Evolutionary conservation across 1,139 yeast species (phyloP), one percentile per base, ranked within the genome.

Genomic region (Yamadazyma diddensiae): DNA sequence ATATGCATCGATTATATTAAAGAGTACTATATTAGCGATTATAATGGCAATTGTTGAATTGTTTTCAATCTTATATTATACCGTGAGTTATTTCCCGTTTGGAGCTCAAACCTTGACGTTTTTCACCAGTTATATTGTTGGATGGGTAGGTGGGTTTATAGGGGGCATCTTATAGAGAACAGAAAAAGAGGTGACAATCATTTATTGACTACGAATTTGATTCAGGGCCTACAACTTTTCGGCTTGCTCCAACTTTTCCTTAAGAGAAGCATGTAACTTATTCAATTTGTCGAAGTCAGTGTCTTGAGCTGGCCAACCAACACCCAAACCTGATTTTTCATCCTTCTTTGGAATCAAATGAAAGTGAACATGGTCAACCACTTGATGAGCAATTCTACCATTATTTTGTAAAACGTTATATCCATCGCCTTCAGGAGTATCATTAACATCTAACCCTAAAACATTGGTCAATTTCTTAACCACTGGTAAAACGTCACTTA

Each of bases 281-380:
- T 82, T 80, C 53, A 86, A 67, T 36, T 77, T 75, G n/a, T 65
- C 83, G 53, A 82, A 75, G 52, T 82, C 82, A 31, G 92, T 82
- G 35, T 70, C 73, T 45, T 79, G 76, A n/a, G 86, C 79, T 4
- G 97, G 97, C 97, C 97, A 90, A 20, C 92, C 95, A 22, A 90
- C 88, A 22, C 70, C 72, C 42, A 90, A 71, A 0, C 97, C 97
- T 12, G 88, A 66, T 24, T 70, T 70, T 2, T 57, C 65, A 47
- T 79, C 79, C 37, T 71, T 72, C 71, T 90, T 90, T 27, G 98
- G 98, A 52, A 92, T 92, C 59, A 92, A 76, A 56, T 92, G 98
- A 73, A 92, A 84, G 59, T 90, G 98, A 37, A 90, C 97, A 57
- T 92, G 98, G 50, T 84, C 95, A 39, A 92, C 97, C 38, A 72